These are phyloP conservation scores for Pseudonitzschia pungens DNA, from an alignment of 108 stramenopile genomes.

Conservation along the genomic window DNA sequence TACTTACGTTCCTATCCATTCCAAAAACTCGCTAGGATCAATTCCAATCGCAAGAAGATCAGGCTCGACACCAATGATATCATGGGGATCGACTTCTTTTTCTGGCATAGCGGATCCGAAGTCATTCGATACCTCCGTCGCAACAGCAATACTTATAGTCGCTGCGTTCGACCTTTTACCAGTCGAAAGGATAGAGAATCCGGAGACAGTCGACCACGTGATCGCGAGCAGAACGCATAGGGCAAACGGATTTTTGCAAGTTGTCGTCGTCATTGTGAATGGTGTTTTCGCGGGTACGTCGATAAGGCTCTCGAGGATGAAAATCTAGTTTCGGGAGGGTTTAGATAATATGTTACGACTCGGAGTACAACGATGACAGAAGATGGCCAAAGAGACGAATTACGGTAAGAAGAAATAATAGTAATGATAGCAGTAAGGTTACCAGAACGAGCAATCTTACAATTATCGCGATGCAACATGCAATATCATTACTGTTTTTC, in stretches of 20 bases:
- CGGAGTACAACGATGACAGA: no score
- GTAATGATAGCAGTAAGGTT: no score
- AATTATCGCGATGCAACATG: no score
- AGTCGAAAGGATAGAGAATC: neutral
- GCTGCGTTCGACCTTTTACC: neutral
- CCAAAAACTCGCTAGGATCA: slow-evolving; percentile 64
- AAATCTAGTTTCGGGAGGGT: no score
- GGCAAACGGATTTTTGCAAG: neutral
- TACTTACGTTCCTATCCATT: slow-evolving; percentile 84
- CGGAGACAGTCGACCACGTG: neutral
- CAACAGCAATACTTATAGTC: neutral
- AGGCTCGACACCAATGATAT: slow-evolving; percentile 45
- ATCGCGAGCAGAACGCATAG: neutral
- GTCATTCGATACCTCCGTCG: slow-evolving; percentile 6
- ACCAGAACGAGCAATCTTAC: no score
- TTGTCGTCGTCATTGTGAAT: neutral
- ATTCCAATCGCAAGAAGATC: slow-evolving; percentile 74
- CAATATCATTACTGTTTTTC: no score
- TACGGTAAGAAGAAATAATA: no score
- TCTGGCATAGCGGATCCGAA: slow-evolving; percentile 25
- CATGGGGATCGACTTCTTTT: slow-evolving; percentile 28
- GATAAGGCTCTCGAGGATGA: neutral
- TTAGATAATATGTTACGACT: no score
- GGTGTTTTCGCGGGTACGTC: neutral
- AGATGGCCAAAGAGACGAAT: no score